Base-by-base conservation (phyloP, 306 rosid genomes). In the Cucurbita maxima region DNA sequence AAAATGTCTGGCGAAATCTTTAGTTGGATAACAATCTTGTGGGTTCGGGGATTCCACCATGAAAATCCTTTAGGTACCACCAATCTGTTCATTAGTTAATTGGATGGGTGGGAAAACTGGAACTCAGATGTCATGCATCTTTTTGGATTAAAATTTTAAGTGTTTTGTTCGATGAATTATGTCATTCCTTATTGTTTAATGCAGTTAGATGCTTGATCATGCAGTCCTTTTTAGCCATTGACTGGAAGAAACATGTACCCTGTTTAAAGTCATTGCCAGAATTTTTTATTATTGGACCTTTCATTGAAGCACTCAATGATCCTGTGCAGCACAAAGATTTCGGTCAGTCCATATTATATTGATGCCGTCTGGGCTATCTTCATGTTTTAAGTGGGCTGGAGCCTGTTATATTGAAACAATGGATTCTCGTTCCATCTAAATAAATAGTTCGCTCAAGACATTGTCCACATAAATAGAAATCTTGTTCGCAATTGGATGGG, bases 161-260 rank as follows among this genome's bases (percentile, higher is more conserved):
- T 34, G 59, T 14, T 20, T 45, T 67, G 56, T 52, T 64, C 36
- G 10, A 41, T 10, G n/a, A 43, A 64, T 19, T 47, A 14, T 71
- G 76, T 76, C 38, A 72, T 38, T 20, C 41, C 66, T 81, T 76
- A 58, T 45, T 77, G 64, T 83, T 74, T 76, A 70, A 78, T 84
- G 96, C 90, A 93, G 98, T 93, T 74, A 87, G 98, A 85, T 87
- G 94, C 92, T 79, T 90, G 87, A 86, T 90, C 85, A 90, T 93
- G 97, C 90, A 84, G 80, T 88, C 96, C 79, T 88, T 93, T 80
- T 83, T 90, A 77, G 90, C 75, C 74, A 82, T 90, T 74, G 84
- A 84, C 56, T 87, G 95, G 98, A 80, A 81, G 81, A 77, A 70
- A 44, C 73, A 81, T 79, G 92, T 86, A 74, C 84, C 78, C 76